phyloP scores from a whole-genome alignment of 352 stramenopile genomes.

The Pythium vanterpoolii region DNA sequence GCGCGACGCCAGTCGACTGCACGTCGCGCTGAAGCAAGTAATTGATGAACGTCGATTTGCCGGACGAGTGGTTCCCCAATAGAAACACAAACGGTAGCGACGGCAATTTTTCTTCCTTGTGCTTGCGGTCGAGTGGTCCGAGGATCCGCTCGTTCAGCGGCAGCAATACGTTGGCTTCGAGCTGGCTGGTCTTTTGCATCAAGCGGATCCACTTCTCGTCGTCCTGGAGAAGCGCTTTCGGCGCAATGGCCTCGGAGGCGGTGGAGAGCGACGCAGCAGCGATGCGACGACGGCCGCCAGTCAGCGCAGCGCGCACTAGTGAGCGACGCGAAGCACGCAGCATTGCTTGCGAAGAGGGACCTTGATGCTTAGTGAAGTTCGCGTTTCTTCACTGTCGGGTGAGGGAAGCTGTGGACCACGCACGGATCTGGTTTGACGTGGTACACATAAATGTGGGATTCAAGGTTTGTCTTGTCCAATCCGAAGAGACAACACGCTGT shows the following conservation, averaged over 20 bases:
- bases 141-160: constrained; percentile 84
- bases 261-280: constrained; percentile 15
- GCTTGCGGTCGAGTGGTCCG: constrained; percentile 84
- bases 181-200: constrained; percentile 76
- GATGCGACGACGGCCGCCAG: background rate
- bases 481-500: background rate
- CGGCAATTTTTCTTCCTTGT: constrained; percentile 90
- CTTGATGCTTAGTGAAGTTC: background rate
- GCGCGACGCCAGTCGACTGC: constrained; percentile 98
- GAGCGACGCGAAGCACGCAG: constrained; percentile 24
- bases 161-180: constrained; percentile 71
- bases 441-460: background rate
- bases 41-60: constrained; percentile 99
- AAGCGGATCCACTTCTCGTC: constrained; percentile 83
- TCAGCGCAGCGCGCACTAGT: constrained; percentile 9
- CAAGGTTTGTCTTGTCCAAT: background rate
- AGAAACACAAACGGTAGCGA: constrained; percentile 98
- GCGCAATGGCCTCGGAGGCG: constrained; percentile 26
- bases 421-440: constrained; percentile 3
- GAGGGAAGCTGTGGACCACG: constrained; percentile 1
- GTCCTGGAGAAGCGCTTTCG: constrained; percentile 27
- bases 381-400: constrained; percentile 15
- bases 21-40: constrained; percentile 94
- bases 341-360: constrained; percentile 1
- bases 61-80: constrained; percentile 98